These are phyloP conservation scores for Bullera alba DNA, from an alignment of 768 basidiomycete genomes.

Conservation along the genomic window DNA sequence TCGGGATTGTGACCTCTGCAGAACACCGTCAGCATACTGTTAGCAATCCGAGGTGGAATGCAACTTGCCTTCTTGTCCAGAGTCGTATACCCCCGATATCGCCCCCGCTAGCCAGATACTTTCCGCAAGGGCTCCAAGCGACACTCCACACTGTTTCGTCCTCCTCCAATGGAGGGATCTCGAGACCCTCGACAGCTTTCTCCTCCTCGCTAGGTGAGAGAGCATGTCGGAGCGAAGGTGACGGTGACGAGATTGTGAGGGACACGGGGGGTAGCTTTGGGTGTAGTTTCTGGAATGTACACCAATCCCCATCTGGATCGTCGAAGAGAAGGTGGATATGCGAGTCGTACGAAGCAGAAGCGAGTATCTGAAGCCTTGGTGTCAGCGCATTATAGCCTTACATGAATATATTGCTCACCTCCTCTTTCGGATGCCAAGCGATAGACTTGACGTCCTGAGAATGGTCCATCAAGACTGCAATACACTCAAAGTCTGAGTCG, in stretches of 20 bases:
- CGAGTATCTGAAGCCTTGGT: slow-evolving; percentile 64
- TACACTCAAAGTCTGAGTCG: slow-evolving; percentile 87
- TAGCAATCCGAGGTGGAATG: not conserved
- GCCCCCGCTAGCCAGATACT: slow-evolving; percentile 77
- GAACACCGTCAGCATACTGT: not conserved
- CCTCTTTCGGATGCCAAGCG: slow-evolving; percentile 90
- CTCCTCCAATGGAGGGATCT: slow-evolving; percentile 38
- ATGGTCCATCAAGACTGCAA: slow-evolving; percentile 94
- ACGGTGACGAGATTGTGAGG: slow-evolving; percentile 12
- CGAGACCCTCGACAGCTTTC: slow-evolving; percentile 15
- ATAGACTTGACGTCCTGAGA: slow-evolving; percentile 92
- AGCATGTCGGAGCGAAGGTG: slow-evolving; percentile 7
- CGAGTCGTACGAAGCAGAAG: slow-evolving; percentile 94
- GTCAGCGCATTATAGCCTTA: not conserved
- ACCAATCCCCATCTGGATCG: slow-evolving; percentile 93
- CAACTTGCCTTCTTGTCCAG: slow-evolving; percentile 59
- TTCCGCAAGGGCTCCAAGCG: slow-evolving; percentile 67
- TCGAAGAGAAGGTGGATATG: slow-evolving; percentile 88
- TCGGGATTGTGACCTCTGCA: slow-evolving; percentile 29
- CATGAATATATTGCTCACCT: slow-evolving; percentile 52
- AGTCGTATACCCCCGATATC: slow-evolving; percentile 78
- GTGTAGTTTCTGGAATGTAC: slow-evolving; percentile 66
- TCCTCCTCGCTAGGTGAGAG: slow-evolving; percentile 16
- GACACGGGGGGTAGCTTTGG: slow-evolving; percentile 27
- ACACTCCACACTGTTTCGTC: slow-evolving; percentile 82